phyloP scores from a whole-genome alignment of 2,329 filamentous ascomycete species.

The Cladosporium austrohemisphaericum region DNA sequence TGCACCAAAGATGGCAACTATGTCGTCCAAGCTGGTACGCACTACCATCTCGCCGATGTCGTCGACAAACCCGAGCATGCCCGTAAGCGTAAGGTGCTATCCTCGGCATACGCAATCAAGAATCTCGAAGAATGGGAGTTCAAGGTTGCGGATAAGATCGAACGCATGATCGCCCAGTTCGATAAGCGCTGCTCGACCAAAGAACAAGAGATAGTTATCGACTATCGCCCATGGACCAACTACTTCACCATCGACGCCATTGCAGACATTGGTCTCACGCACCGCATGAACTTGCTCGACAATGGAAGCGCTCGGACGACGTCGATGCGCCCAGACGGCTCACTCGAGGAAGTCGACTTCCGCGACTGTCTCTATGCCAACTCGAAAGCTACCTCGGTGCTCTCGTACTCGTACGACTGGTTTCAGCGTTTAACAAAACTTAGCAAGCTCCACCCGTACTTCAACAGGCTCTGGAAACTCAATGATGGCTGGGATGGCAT shows the following conservation, averaged over 20 bases:
- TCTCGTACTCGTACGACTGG: conserved; percentile 52
- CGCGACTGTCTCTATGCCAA: conserved; percentile 52
- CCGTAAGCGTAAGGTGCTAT: conserved; percentile 38
- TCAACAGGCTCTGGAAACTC: conserved; percentile 38
- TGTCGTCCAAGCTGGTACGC: conserved; percentile 28
- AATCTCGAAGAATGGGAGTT: conserved; percentile 41
- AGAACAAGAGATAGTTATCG: conserved; percentile 31
- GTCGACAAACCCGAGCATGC: conserved; percentile 38
- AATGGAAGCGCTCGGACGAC: conserved; percentile 32
- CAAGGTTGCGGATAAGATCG: conserved; percentile 38
- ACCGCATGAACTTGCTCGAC: conserved; percentile 37
- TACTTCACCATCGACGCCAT: conserved; percentile 39
- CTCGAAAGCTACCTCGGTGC: conserved; percentile 48
- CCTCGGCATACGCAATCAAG: conserved; percentile 39
- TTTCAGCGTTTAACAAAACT: conserved; percentile 48
- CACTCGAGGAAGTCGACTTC: conserved; percentile 44
- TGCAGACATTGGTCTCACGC: conserved; percentile 37
- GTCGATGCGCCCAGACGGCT: conserved; percentile 35
- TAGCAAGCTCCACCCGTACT: conserved; percentile 44
- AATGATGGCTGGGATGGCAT: conserved; percentile 46
- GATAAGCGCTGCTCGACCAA: conserved; percentile 31
- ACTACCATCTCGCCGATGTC: conserved; percentile 38
- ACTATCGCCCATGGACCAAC: conserved; percentile 38
- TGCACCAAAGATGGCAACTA: conserved; percentile 37
- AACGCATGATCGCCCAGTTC: conserved; percentile 33